Base-by-base conservation (phyloP, 164 flowering plant genomes). In the Chimonanthus praecox region DNA sequence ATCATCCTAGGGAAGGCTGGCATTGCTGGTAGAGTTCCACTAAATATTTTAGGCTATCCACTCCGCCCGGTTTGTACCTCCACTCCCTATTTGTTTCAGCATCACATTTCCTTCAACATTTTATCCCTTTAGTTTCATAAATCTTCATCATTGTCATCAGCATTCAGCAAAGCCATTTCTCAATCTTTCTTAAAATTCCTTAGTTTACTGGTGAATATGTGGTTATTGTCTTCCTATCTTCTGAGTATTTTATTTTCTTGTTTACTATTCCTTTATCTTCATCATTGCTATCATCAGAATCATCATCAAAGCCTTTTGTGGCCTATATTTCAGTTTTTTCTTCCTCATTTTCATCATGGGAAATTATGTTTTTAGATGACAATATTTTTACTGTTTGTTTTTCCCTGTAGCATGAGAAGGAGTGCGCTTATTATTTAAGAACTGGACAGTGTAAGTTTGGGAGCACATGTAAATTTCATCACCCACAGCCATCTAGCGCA, bases 1-100 rank as follows among this genome's bases (percentile, higher is more conserved):
- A 95, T 83, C 99, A 95, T 83, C 98, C 99, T 58, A 86, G 83
- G 83, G 97, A 94, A 89, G 81, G 99, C 94, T 77, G 99, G 98
- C 71, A 82, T 89, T 81, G 92, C 90, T 68, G 97, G 97, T 83
- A 87, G 91, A 82, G 97, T 89, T 75, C 58, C 86, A 43, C 75
- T 92, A 58, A 96, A 96, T 84, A 74, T 85, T 75, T 84, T 92
- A 72, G 99, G 99, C 82, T 94, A 89, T 78, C 98, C 99, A 75
- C 90, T 96, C 76, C 97, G 99, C 47, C 90, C 92, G 90, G 99
- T 96, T 76, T 61, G 94, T 67, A 47, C 71, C 68, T 69, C 33
- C 33, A 33, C 33, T 33, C 33, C n/a, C 45, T 69, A 21, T 74
- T 71, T 33, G 5, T 49, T 58, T 74, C 47, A n/a, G 54, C 58